Percentiles rank a stretch among this genome's conserved stretches.
Conservation (phyloP, 148 eudicot genomes). For the Nepenthes gracilis region DNA sequence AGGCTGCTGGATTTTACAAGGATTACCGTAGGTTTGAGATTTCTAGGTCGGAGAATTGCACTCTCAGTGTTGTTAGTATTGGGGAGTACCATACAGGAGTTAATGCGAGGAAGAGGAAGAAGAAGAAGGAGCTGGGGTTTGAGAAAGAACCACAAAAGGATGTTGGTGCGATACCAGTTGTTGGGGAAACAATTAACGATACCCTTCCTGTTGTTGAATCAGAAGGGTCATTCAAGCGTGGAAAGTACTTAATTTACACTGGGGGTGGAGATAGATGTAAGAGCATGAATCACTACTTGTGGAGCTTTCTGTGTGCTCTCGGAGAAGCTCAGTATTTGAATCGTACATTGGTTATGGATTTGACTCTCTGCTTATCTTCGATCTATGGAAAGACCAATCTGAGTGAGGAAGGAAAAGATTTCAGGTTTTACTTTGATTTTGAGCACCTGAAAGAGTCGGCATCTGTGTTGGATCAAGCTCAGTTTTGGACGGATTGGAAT, state of each 20-base stretch:
- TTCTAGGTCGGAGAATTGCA: slow-evolving; percentile 54
- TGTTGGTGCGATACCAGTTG: slow-evolving; percentile 32
- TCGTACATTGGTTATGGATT: slow-evolving; percentile 79
- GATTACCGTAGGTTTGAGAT: slow-evolving; percentile 70
- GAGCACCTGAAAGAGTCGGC: slow-evolving; percentile 89
- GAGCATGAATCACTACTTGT: slow-evolving; percentile 84
- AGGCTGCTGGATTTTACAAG: slow-evolving; percentile 62
- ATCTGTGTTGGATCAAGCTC: slow-evolving; percentile 65
- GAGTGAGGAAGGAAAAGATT: slow-evolving; percentile 90
- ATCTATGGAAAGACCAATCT: slow-evolving; percentile 55
- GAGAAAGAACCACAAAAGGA: slow-evolving; percentile 31
- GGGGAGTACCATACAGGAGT: slow-evolving; percentile 83
- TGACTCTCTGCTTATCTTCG: slow-evolving; percentile 68
- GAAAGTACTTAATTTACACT: slow-evolving; percentile 59
- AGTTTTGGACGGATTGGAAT: slow-evolving; percentile 77
- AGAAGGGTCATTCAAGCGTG: slow-evolving; percentile 52
- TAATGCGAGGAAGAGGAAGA: slow-evolving; percentile 83
- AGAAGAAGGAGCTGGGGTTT: slow-evolving; percentile 42
- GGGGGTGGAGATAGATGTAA: slow-evolving; percentile 92
- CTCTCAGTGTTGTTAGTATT: slow-evolving; percentile 50
- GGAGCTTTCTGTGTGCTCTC: slow-evolving; percentile 92
- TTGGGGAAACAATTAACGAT: slow-evolving; percentile 75
- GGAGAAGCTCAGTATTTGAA: slow-evolving; percentile 98
- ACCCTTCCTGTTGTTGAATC: slow-evolving; percentile 75
- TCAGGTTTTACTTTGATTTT: slow-evolving; percentile 83